These are phyloP conservation scores for Coemansia sp. DNA, from an alignment of 192 early-diverging fungal species.

Conservation along the genomic window DNA sequence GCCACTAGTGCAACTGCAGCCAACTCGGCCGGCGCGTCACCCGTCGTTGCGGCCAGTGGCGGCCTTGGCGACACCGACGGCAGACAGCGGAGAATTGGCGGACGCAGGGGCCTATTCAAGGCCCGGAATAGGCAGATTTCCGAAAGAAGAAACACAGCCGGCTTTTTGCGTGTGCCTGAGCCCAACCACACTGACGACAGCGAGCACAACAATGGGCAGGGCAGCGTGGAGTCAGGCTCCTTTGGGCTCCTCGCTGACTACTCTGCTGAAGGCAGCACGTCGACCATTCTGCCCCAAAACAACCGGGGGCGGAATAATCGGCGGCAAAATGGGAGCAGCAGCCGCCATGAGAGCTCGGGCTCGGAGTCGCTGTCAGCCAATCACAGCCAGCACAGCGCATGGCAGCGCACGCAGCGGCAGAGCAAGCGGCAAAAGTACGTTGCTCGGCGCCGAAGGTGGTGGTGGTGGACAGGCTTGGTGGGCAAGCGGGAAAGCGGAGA, in stretches of 20 bases:
- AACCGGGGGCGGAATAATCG: constrained; percentile 1
- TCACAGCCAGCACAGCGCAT: too few relatives aligned
- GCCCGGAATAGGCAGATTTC: constrained; percentile 4
- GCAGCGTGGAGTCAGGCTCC: constrained; percentile 11
- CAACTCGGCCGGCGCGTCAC: neutral
- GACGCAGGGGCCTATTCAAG: neutral
- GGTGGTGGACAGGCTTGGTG: too few relatives aligned
- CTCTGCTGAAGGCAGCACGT: constrained; percentile 36
- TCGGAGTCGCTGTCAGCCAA: too few relatives aligned
- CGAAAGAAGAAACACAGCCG: too few relatives aligned
- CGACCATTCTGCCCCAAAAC: constrained; percentile 23
- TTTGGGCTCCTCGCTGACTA: constrained; percentile 18
- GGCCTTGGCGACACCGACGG: neutral
- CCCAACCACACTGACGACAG: constrained; percentile 1
- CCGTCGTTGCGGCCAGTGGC: neutral
- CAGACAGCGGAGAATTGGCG: neutral
- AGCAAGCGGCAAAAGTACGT: too few relatives aligned
- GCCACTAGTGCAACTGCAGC: too few relatives aligned
- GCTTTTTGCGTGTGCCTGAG: neutral
- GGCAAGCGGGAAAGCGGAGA: too few relatives aligned
- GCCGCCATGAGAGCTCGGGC: too few relatives aligned
- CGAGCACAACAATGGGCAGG: neutral
- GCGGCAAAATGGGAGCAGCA: neutral
- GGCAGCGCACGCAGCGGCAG: too few relatives aligned
- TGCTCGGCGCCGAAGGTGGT: too few relatives aligned